Base-by-base conservation (phyloP, 2,329 filamentous ascomycete species). In the Calonectria pteridis region DNA sequence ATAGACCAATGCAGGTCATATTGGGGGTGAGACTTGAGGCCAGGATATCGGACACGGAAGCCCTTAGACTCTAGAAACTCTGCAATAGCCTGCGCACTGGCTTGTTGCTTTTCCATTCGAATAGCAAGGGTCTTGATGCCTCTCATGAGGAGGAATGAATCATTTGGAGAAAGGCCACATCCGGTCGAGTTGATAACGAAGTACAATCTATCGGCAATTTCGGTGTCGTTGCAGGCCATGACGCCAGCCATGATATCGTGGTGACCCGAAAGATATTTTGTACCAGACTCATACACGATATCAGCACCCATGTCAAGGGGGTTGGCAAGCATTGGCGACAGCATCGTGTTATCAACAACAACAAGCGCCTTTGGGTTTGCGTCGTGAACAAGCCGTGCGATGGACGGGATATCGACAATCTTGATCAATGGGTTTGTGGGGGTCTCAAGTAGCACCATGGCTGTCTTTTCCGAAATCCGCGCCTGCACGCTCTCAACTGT, bases 161-260 rank as follows among this genome's bases (percentile, higher is more conserved):
- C 97, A 82, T 98, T 98, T 5, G 97, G 97, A 2, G 95, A 94
- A 9, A 99, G 89, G 13, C 97, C 97, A 82, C 97, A 98, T 53
- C 97, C 97, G 0, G 96, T 98, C 1, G 95, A 93, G 84, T 99
- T 99, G 89, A 99, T 98, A 71, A 95, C 96, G 86, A 98, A 98
- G 87, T 94, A 99, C 78, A 99, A 92, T 82, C 94, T 95, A 81
- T 99, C 95, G 59, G 94, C 96, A 33, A 99, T 87, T 4, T 91
- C 87, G 6, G 91, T 84, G 82, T 98, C 93, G 83, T 98, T 98
- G 84, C 96, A 92, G 28, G 96, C 97, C 77, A 99, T 94, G 35
- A 99, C 95, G 76, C 97, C 97, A 13, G 97, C 97, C 97, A 99
- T 99, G 82, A 99, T 94, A 83, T 99, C 97, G 88, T 99, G 97